A percentile compares a stretch with the other conserved stretches of the same genome.
Evolutionary conservation across 2,329 filamentous ascomycete species (phyloP).

Genomic region (Ascomycota sp.): DNA sequence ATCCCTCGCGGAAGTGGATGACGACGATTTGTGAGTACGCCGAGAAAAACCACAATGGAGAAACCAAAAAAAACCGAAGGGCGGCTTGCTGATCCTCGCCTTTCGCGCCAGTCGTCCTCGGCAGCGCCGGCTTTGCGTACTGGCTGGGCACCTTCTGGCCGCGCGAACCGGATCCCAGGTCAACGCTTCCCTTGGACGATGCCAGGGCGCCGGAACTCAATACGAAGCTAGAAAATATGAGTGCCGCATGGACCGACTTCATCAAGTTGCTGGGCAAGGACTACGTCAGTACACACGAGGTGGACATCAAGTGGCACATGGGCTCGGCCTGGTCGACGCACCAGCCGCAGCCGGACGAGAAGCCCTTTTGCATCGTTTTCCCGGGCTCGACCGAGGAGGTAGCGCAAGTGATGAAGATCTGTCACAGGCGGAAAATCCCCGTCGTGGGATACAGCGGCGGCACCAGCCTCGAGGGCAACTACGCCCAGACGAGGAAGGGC

Average conservation of each 20-base stretch:
- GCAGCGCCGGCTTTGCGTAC: slow-evolving; percentile 31
- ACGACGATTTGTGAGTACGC: slow-evolving; percentile 30
- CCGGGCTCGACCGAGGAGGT: slow-evolving; percentile 66
- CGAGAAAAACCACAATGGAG: too few relatives aligned
- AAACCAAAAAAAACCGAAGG: too few relatives aligned
- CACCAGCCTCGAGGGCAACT: slow-evolving; percentile 79
- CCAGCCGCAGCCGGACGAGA: slow-evolving; percentile 23
- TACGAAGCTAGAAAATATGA: slow-evolving; percentile 39
- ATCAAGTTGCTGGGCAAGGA: slow-evolving; percentile 41
- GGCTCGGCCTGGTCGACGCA: slow-evolving; percentile 45
- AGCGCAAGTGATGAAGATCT: slow-evolving; percentile 72
- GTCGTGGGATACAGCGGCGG: slow-evolving; percentile 77
- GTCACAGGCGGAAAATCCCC: slow-evolving; percentile 60
- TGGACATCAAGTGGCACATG: slow-evolving; percentile 34
- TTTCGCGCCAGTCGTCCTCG: slow-evolving; percentile 15
- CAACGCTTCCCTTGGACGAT: slow-evolving; percentile 37
- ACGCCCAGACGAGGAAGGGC: slow-evolving; percentile 61
- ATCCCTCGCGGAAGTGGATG: slow-evolving; percentile 25
- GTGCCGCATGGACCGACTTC: slow-evolving; percentile 52
- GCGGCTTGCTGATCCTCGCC: too few relatives aligned
- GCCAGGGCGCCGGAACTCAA: slow-evolving; percentile 33
- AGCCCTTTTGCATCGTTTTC: slow-evolving; percentile 53
- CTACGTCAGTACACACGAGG: slow-evolving; percentile 38
- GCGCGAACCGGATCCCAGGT: slow-evolving; percentile 27
- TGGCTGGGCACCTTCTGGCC: slow-evolving; percentile 36